Evolutionary conservation across 2,329 filamentous ascomycete species (phyloP).

Genomic region (Pseudocercospora eumusae): DNA sequence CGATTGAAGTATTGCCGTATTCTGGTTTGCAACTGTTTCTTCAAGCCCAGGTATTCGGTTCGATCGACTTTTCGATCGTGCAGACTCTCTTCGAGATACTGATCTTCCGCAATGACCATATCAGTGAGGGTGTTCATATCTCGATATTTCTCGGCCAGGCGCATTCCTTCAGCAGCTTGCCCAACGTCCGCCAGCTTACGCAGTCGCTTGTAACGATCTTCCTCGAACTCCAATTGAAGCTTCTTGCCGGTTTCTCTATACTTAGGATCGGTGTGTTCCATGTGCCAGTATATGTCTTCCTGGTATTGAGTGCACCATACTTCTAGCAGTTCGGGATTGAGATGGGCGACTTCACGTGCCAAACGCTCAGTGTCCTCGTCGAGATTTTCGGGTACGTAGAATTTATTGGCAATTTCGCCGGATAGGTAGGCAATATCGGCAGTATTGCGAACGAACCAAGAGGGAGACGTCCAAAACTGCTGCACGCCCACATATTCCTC

Average conservation of each 20-base stretch:
- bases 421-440: conserved; percentile 45
- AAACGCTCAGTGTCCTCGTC: conserved; percentile 37
- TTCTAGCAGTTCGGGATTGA: conserved; percentile 58
- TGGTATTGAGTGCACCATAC: conserved; percentile 59
- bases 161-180: conserved; percentile 59
- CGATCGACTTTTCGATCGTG: conserved; percentile 25
- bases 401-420: conserved; percentile 44
- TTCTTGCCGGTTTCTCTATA: conserved; percentile 51
- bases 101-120: conserved; percentile 49
- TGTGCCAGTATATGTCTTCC: conserved; percentile 63
- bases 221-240: conserved; percentile 44
- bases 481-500: conserved; percentile 67
- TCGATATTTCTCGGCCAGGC: conserved; percentile 62
- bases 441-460: conserved; percentile 46
- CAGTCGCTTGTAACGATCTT: conserved; percentile 47
- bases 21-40: conserved; percentile 48
- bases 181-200: conserved; percentile 51
- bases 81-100: conserved; percentile 42
- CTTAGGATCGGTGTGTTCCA: conserved; percentile 51
- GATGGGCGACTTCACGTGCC: conserved; percentile 53
- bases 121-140: conserved; percentile 65
- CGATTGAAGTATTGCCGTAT: conserved; percentile 59
- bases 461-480: conserved; percentile 81
- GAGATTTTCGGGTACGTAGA: conserved; percentile 42
- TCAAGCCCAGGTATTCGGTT: conserved; percentile 9